These are phyloP conservation scores for Termitomyces sp. DNA, from an alignment of 1,284 basidiomycete genomes.

Conservation along the genomic window DNA sequence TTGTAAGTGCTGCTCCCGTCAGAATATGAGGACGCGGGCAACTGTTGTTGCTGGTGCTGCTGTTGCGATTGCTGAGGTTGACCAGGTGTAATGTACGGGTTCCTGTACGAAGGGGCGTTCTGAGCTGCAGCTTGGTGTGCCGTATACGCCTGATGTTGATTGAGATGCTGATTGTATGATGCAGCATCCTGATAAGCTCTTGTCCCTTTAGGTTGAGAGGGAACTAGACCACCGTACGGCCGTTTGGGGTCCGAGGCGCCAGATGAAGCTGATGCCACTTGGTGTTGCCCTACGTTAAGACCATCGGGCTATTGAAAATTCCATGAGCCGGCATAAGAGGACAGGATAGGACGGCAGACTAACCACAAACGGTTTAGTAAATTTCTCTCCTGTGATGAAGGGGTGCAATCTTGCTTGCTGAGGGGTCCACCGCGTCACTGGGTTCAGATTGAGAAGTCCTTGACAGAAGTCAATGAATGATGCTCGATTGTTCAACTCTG, in stretches of 20 bases:
- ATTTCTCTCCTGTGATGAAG: slow-evolving; percentile 98
- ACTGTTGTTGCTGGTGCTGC: slow-evolving; percentile 35
- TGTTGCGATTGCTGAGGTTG: slow-evolving; percentile 32
- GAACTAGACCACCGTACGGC: slow-evolving; percentile 91
- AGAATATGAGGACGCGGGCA: slow-evolving; percentile 27
- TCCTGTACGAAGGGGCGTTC: slow-evolving; percentile 64
- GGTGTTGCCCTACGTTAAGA: slow-evolving; percentile 30
- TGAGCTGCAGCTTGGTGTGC: slow-evolving; percentile 72
- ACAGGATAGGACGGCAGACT: slow-evolving; percentile 30
- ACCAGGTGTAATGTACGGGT: slow-evolving; percentile 63
- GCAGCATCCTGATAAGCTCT: slow-evolving; percentile 90
- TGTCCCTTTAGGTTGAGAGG: slow-evolving; percentile 72
- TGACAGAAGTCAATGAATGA: slow-evolving; percentile 98
- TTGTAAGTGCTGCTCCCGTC: slow-evolving; percentile 25
- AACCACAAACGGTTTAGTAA: slow-evolving; percentile 82
- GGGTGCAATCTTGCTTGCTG: slow-evolving; percentile 95
- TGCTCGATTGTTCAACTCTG: slow-evolving; percentile 89
- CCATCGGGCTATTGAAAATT: slow-evolving; percentile 44
- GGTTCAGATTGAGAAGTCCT: slow-evolving; percentile 91
- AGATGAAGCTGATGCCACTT: slow-evolving; percentile 29
- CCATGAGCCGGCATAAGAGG: slow-evolving; percentile 8
- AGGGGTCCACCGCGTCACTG: slow-evolving; percentile 94
- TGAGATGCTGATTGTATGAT: slow-evolving; percentile 89
- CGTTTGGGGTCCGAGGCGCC: slow-evolving; percentile 66
- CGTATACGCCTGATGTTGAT: slow-evolving; percentile 91